Base-by-base conservation (phyloP, 148 eudicot species). In the Spergularia bocconei region DNA sequence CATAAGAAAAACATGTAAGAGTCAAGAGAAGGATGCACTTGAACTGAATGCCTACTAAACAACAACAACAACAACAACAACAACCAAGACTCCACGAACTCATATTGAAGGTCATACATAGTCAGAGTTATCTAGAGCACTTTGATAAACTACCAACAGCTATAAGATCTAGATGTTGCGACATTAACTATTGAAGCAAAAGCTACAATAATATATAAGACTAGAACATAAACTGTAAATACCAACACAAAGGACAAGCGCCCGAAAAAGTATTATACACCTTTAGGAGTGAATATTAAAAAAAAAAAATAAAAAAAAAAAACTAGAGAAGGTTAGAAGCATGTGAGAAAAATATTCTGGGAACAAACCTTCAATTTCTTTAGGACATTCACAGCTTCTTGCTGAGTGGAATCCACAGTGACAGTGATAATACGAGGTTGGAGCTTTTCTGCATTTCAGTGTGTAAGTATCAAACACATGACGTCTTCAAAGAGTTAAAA, bases 281-380 rank as follows among this genome's bases (percentile, higher is more conserved):
- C 36, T 23, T 23, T 23, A 23, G 25, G 25, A 23, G 25, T 23
- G 25, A 23, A 23, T 23, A 23, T 23, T 2, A 29, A 29, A 29
- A 29, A 29, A 29, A 29, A 29, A 29, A 29, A 29, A 29, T 1
- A 0, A 29, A 29, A 29, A 29, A 29, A 29, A 29, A 29, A 29
- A 29, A 29, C 2, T 23, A 23, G 25, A 23, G 25, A 23, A 23
- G 60, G 12, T 5, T 19, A 62, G 44, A 54, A 47, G 67, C 17
- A 36, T 23, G 50, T 69, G 50, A 66, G 16, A 79, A 50, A 50
- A 76, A 75, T 72, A 67, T 74, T 61, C 84, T 60, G 73, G 82
- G 33, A 73, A 59, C 83, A 67, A 81, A 93, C 98, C 98, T 92
- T 95, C 85, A 95, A 80, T 76, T 88, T 88, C 87, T 84, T 92